Evolutionary conservation across 2,329 filamentous ascomycete genomes (phyloP).

Genomic region (Fusarium subtropicale): DNA sequence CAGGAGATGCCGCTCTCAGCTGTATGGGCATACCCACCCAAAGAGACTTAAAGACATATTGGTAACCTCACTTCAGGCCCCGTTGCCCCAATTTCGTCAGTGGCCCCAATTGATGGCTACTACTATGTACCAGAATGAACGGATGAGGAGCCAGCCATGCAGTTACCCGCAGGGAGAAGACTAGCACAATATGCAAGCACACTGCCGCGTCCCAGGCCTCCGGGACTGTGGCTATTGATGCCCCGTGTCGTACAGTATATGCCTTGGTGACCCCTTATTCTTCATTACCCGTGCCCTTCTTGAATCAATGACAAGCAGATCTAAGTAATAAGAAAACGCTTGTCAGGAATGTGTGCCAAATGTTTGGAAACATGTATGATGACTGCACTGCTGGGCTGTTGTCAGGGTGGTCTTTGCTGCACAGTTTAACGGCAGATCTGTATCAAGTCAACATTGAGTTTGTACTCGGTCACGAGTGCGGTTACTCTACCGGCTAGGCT

Average conservation of each 20-base stretch:
- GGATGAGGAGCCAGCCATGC: constrained; percentile 31
- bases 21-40: constrained; percentile 5
- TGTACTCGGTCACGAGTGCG: background rate
- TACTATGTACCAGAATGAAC: constrained; percentile 6
- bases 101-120: constrained; percentile 15
- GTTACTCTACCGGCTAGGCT: constrained; percentile 19
- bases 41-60: constrained; percentile 9
- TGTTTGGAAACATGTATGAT: background rate
- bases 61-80: constrained; percentile 1
- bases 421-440: constrained; percentile 11
- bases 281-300: constrained; percentile 31
- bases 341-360: background rate
- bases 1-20: background rate
- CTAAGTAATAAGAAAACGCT: constrained; percentile 13
- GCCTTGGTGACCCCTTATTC: constrained; percentile 35
- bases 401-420: background rate
- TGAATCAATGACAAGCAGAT: constrained; percentile 14
- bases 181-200: constrained; percentile 40
- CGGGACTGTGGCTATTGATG: constrained; percentile 35
- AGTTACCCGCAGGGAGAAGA: constrained; percentile 24
- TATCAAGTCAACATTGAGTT: constrained; percentile 10
- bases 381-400: constrained; percentile 3
- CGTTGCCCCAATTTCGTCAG: background rate
- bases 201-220: constrained; percentile 43
- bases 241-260: constrained; percentile 35